Evolutionary conservation across 106 monocot species (phyloP), one percentile per base, ranked within the genome.

Genomic region (Phalaenopsis aphrodite): DNA sequence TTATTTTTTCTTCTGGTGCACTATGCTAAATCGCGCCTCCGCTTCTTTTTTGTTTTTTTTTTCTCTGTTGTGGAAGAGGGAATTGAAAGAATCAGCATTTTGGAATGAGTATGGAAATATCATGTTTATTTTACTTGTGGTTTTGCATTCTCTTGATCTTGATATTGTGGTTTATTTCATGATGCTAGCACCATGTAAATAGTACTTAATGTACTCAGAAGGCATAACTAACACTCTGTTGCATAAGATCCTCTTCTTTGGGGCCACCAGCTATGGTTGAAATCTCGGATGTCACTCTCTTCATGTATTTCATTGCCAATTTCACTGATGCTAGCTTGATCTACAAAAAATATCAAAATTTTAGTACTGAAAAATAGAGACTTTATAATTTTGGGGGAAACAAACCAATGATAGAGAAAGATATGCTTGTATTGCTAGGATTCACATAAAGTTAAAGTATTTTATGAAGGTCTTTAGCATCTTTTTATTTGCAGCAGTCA

Each of bases 201-300:
- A 11, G 41, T 84, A 98, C 98, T 91, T 99, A 95, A 79, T 99
- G 99, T 16, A 99, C 99, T 80, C 99, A 84, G 83, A 99, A 99
- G 36, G 99, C 99, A 81, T 95, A 93, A 39, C 95, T 80, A 10
- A 99, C 99, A 12, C 93, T 94, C 72, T 99, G 95, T 37, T 95
- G 93, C 85, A 99, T 91, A 23, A 99, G 89, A 46, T 94, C 99
- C 80, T 99, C 99, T 81, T 95, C 95, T 37, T 95, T 95, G 8
- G 79, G 89, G 5, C 87, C 89, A 65, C 88, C 88, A 18, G 78
- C 83, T 30, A 88, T 17, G 15, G 82, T 77, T 79, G 93, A 91
- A 5, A 99, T 85, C 72, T 99, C 95, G 2, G 92, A 87, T 2
- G 95, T 89, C 9, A 95, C 89, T 84, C 93, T 81, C 56, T 82